phyloP scores from a whole-genome alignment of 345 rosid genomes.

The Euphorbia peplus region DNA sequence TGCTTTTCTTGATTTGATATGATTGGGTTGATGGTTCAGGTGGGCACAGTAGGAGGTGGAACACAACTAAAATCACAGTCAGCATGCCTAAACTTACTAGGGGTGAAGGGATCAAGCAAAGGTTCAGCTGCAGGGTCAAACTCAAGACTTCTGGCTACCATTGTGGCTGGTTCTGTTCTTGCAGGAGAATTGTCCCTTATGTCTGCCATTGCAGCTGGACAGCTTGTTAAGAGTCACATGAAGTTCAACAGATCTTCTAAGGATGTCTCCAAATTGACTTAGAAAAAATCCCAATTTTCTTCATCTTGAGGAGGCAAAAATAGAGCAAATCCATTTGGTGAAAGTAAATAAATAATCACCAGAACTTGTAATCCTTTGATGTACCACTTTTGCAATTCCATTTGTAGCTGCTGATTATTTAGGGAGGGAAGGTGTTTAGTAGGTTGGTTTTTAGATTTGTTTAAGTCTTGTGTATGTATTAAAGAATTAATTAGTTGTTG shows the following conservation, averaged over 20 bases:
- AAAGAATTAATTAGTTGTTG: too few relatives aligned
- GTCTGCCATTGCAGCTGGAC: conserved; percentile 45
- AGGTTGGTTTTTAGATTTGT: background rate
- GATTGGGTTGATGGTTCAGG: too few relatives aligned
- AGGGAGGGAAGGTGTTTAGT: background rate
- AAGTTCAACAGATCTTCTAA: conserved; percentile 32
- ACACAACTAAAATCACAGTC: conserved; percentile 53
- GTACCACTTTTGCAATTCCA: background rate
- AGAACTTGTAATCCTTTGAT: conserved; percentile 3
- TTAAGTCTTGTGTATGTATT: too few relatives aligned
- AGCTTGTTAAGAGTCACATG: conserved; percentile 45
- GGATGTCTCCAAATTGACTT: conserved; percentile 1
- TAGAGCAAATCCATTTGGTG: background rate
- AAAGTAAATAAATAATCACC: too few relatives aligned
- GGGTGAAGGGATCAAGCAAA: conserved; percentile 51
- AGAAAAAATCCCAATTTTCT: background rate
- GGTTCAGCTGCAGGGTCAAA: conserved; percentile 36
- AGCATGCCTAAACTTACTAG: conserved; percentile 55
- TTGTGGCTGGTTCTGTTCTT: conserved; percentile 50
- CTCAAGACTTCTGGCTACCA: conserved; percentile 40
- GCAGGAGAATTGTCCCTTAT: conserved; percentile 54
- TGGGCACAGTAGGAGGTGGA: conserved; percentile 57
- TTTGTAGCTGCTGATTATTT: background rate
- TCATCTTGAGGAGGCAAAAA: background rate
- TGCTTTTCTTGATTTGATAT: too few relatives aligned